Base-by-base conservation (phyloP, 176 grass and related monocot species). In the Pontederia crassipes region DNA sequence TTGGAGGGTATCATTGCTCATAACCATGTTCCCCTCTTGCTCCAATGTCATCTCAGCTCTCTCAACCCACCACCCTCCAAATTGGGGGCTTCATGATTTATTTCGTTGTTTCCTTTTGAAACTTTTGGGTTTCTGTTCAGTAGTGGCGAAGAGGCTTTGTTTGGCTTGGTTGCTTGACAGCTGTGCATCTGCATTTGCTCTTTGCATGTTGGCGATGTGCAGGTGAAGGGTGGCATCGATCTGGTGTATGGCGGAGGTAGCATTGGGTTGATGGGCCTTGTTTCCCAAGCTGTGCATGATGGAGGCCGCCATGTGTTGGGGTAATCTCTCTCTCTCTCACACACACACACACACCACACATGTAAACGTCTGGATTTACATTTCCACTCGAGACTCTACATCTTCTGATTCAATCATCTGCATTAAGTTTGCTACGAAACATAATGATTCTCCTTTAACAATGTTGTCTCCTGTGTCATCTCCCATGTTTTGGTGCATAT, bases 281-380 rank as follows among this genome's bases (percentile, higher is more conserved):
- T 96, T 70, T 96, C 83, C 61, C 92, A 90, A 71, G 92, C 92
- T 57, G 92, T 96, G 69, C 92, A 90, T 80, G 86, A 96, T 67
- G 92, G 92, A 69, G 92, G 92, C 13, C 86, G 92, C 72, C 92
- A 96, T 85, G 92, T 96, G 40, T 82, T 96, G 69, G 92, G 92
- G 92, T 96, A 65, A 45, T 73, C 64, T 46, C 35, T 52, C 26
- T 46, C 58, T 28, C 72, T 56, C 35, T 15, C 65, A 58, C 55
- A 49, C 8, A 65, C 52, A 75, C 48, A 48, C 12, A 48, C 65
- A 47, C 20, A 24, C 0, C 20, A 24, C 20, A 24, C 20, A 27
- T 45, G 28, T 65, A 28, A n/a, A 57, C 45, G 8, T 62, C 14
- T 53, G 7, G 46, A 62, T 54, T 72, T 61, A 45, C 3, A 11